phyloP scores from a whole-genome alignment of 768 basidiomycete genomes.

The Galerina marginata region DNA sequence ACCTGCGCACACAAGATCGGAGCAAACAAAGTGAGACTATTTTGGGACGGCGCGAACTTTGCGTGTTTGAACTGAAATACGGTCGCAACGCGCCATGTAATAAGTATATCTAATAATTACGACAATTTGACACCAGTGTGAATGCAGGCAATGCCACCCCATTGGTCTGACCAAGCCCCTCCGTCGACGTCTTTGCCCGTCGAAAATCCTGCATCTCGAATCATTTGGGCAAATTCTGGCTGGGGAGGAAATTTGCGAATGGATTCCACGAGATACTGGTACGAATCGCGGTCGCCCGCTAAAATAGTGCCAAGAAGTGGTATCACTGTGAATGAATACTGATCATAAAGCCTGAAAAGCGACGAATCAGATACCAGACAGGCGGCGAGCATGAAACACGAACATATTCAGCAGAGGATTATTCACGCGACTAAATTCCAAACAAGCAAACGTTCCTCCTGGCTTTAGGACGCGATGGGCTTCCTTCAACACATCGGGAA shows the following conservation, averaged over 20 bases:
- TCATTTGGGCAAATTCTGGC: conserved; percentile 87
- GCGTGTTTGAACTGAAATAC: neutral
- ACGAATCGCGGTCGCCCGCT: conserved; percentile 93
- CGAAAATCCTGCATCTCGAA: conserved; percentile 81
- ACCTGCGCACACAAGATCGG: conserved; percentile 18
- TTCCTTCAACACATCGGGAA: conserved; percentile 85
- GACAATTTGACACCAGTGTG: conserved; percentile 86
- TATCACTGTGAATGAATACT: conserved; percentile 95
- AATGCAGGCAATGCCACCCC: conserved; percentile 87
- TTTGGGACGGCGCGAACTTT: conserved; percentile 7
- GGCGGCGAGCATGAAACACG: conserved; percentile 35
- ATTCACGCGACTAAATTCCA: conserved; percentile 93
- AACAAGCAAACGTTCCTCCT: conserved; percentile 92
- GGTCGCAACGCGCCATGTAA: neutral
- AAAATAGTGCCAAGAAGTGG: conserved; percentile 95
- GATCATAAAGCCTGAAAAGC: conserved; percentile 78
- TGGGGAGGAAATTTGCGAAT: conserved; percentile 94
- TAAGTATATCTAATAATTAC: neutral
- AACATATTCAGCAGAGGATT: conserved; percentile 88
- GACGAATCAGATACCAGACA: conserved; percentile 8
- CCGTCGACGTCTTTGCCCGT: conserved; percentile 76
- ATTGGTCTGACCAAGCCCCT: conserved; percentile 85
- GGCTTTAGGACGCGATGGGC: conserved; percentile 95
- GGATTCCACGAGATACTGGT: conserved; percentile 97
- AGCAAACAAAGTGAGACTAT: conserved; percentile 34